Evolutionary conservation across 1,284 basidiomycete species (phyloP), one percentile per base, ranked within the genome.

Genomic region (Taiwanofungus camphoratus): DNA sequence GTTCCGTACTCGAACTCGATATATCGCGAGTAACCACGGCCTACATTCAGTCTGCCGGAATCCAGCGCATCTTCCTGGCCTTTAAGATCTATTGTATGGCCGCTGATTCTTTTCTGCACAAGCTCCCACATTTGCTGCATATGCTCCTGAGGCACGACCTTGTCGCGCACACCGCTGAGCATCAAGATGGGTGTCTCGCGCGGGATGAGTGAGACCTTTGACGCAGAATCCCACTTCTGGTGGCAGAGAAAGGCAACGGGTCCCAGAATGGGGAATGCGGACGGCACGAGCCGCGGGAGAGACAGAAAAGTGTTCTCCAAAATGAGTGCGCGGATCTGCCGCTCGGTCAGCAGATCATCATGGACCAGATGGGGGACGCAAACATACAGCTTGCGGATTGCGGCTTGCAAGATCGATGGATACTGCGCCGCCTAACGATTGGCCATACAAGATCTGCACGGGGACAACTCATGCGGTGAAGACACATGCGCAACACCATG

Each of bases 351-450:
- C 12, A 39, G 8, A 18, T 19, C 12, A n/a, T 29, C 8, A 13
- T 36, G 16, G 29, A 18, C 9, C 18, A 12, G n/a, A 32, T 30
- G 27, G 8, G 20, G 4, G 31, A 41, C 9, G 11, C 8, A 29
- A 35, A 60, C 65, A 37, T 45, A 87, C 87, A 54, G 80, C 76
- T 21, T 74, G 66, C 0, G 87, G 78, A 59, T 94, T 94, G 29
- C 78, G 76, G 44, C 82, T 84, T 0, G 89, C 89, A 4, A 96
- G 80, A 61, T 94, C 86, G 40, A 97, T 87, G 11, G 88, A 77
- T 1, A 98, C 93, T 0, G 94, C 94, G n/a, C 94, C 94, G 12
- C 95, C 95, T 22, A 99, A 91, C 5, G 89, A 93, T 63, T 98
- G 95, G 0, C 95, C 94, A 56, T 92, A 98, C 0, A 94, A 63